These are phyloP conservation scores for Saccharomyces hybrid DNA, from an alignment of 1,139 yeast genomes.

Conservation along the genomic window DNA sequence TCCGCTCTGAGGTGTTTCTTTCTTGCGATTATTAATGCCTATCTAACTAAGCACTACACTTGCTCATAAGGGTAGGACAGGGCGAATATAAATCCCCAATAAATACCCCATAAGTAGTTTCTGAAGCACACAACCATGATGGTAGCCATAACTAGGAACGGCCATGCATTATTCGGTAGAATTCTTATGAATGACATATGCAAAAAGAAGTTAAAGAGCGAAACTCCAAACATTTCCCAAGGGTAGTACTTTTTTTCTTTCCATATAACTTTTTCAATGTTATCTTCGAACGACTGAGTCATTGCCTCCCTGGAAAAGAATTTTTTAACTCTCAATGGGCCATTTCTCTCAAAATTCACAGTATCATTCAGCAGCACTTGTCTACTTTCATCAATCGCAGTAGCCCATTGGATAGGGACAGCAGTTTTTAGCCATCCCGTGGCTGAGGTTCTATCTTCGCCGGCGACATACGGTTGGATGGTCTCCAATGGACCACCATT, in stretches of 20 bases:
- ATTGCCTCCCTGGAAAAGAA: slow-evolving; percentile 57
- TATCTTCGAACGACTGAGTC: slow-evolving; percentile 46
- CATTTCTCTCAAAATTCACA: slow-evolving; percentile 41
- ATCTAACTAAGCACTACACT: not conserved
- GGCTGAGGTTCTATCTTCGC: slow-evolving; percentile 40
- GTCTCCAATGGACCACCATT: slow-evolving; percentile 95
- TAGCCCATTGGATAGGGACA: slow-evolving; percentile 55
- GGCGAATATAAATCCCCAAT: slow-evolving; percentile 8
- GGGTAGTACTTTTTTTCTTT: slow-evolving; percentile 12
- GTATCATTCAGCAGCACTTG: slow-evolving; percentile 32
- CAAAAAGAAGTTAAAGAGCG: slow-evolving; percentile 10
- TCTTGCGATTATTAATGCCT: not conserved
- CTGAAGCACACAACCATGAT: slow-evolving; percentile 11
- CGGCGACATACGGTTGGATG: slow-evolving; percentile 38
- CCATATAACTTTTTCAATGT: slow-evolving; percentile 28
- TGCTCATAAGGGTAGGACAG: not conserved
- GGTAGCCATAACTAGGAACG: slow-evolving; percentile 15
- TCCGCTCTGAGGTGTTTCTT: not conserved
- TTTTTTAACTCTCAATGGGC: slow-evolving; percentile 42
- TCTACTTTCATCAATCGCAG: slow-evolving; percentile 42
- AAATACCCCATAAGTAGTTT: slow-evolving; percentile 8
- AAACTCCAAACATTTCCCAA: slow-evolving; percentile 18
- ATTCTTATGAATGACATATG: slow-evolving; percentile 14
- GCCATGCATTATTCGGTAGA: slow-evolving; percentile 18
- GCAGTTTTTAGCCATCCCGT: slow-evolving; percentile 74